Evolutionary conservation across 306 rosid genomes (phyloP).

Genomic region (Vicia faba): DNA sequence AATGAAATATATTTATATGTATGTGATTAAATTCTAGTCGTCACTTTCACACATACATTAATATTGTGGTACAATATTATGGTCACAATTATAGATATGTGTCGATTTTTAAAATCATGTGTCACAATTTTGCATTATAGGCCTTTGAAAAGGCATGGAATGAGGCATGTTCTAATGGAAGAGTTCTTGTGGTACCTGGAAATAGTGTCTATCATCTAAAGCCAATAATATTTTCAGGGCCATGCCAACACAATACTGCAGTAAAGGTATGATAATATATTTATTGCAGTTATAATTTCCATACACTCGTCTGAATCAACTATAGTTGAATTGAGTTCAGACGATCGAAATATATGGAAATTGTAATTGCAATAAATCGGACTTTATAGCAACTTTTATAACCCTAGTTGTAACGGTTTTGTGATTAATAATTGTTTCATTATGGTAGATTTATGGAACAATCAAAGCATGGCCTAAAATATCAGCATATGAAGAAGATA

Average conservation of each 20-base stretch:
- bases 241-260: slow-evolving; percentile 55
- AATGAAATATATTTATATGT: not conserved
- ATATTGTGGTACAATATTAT: not conserved
- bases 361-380: too few species aligned
- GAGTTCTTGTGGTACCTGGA: slow-evolving; percentile 54
- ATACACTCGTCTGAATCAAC: too few species aligned
- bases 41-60: not conserved
- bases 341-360: too few species aligned
- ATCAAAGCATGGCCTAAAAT: slow-evolving; percentile 63
- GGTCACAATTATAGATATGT: not conserved
- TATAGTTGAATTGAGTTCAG: too few species aligned
- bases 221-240: slow-evolving; percentile 72
- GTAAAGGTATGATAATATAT: slow-evolving; percentile 49
- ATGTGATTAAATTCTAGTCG: not conserved
- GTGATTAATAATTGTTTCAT: not conserved
- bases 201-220: slow-evolving; percentile 52
- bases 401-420: not conserved
- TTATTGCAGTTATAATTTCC: too few species aligned
- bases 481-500: slow-evolving; percentile 51
- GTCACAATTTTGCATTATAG: slow-evolving; percentile 29
- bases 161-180: slow-evolving; percentile 54
- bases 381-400: not conserved
- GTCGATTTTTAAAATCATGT: not conserved
- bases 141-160: slow-evolving; percentile 73
- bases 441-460: slow-evolving; percentile 60